A percentile compares a stretch with the other conserved stretches of the same genome.
These are phyloP conservation scores for Chimonanthus salicifolius DNA, from an alignment of 164 flowering plant genomes.

Conservation along the genomic window DNA sequence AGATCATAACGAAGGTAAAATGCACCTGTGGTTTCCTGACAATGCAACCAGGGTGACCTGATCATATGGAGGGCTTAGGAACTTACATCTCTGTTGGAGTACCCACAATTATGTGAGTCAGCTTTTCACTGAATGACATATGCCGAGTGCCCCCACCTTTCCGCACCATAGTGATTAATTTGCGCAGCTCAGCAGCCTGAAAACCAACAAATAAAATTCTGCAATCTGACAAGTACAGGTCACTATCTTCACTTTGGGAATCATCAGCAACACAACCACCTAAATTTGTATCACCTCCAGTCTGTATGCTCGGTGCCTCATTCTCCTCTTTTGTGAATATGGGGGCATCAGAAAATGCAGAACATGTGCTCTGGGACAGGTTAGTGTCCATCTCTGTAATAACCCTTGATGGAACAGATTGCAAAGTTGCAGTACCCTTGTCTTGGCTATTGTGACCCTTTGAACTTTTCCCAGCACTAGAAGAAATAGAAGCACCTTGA, in stretches of 20 bases:
- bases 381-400: conserved; percentile 40
- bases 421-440: conserved; percentile 26
- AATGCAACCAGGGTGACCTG: conserved; percentile 1
- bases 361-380: conserved; percentile 45
- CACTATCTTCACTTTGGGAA: conserved; percentile 74
- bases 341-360: conserved; percentile 35
- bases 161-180: conserved; percentile 65
- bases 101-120: conserved; percentile 88
- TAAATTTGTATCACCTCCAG: conserved; percentile 29
- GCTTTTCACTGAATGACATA: conserved; percentile 54
- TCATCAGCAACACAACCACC: conserved; percentile 78
- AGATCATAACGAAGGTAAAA: background rate
- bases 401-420: conserved; percentile 27
- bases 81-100: conserved; percentile 77
- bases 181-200: conserved; percentile 73
- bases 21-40: background rate
- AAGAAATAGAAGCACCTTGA: conserved; percentile 38
- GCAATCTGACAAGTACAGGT: conserved; percentile 86
- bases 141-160: conserved; percentile 93
- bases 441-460: conserved; percentile 32
- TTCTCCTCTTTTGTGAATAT: conserved; percentile 23
- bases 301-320: conserved; percentile 24
- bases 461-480: conserved; percentile 23
- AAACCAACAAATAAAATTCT: conserved; percentile 74
- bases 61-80: background rate